phyloP scores from a whole-genome alignment of 2,329 filamentous ascomycete genomes.

The Rhinocladiella mackenziei region DNA sequence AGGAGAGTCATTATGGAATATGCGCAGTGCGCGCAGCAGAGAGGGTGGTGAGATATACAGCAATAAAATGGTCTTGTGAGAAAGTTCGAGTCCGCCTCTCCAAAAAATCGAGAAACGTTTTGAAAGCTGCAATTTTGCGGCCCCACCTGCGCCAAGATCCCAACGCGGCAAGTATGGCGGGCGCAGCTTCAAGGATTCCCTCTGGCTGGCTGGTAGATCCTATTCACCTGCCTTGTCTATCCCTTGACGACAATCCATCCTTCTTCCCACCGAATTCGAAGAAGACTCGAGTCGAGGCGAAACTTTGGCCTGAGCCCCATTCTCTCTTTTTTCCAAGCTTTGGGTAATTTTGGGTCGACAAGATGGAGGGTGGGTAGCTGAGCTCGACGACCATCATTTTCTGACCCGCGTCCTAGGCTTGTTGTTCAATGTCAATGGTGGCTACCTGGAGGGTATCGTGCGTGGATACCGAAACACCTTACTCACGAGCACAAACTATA shows the following conservation, averaged over 20 bases:
- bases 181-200: too few species aligned
- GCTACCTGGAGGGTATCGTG: constrained; percentile 93
- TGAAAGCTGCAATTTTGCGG: too few species aligned
- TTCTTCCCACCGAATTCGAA: not conserved
- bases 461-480: constrained; percentile 94
- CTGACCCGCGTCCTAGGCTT: constrained; percentile 54
- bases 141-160: too few species aligned
- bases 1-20: constrained; percentile 71
- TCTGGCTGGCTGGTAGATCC: too few species aligned
- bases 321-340: not conserved
- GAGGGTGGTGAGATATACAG: too few species aligned
- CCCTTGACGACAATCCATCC: not conserved
- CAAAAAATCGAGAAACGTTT: too few species aligned
- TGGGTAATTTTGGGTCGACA: not conserved
- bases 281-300: not conserved
- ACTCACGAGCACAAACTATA: constrained; percentile 84
- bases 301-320: not conserved
- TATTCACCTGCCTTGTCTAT: too few species aligned
- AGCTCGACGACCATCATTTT: not conserved
- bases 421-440: constrained; percentile 90
- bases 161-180: too few species aligned
- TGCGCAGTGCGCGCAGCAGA: constrained; percentile 12
- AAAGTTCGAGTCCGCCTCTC: too few species aligned
- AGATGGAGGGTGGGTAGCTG: constrained; percentile 24
- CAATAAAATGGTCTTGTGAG: too few species aligned